phyloP scores from a whole-genome alignment of 768 basidiomycete species.

The Termitomyces sp. region DNA sequence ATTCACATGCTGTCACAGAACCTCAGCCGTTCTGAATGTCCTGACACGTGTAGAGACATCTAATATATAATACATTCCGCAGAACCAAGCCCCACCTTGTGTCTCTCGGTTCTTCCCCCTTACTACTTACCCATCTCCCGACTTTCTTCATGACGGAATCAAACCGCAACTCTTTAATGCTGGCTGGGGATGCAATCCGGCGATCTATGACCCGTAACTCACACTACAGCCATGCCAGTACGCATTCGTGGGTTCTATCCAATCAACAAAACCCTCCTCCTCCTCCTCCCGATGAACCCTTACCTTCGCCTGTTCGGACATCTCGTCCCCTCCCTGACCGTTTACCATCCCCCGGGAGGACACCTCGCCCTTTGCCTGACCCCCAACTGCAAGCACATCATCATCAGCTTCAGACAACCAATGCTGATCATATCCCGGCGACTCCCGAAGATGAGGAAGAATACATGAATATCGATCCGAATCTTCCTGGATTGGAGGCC shows the following conservation, averaged over 20 bases:
- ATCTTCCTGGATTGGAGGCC: constrained; percentile 11
- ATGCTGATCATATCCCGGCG: constrained; percentile 8
- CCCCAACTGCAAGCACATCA: constrained; percentile 17
- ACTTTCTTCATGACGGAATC: constrained; percentile 8
- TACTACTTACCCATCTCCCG: not conserved
- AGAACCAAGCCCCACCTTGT: not conserved
- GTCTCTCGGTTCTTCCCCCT: not conserved
- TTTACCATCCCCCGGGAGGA: constrained; percentile 20
- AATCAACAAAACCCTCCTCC: constrained; percentile 28
- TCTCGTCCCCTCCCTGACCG: constrained; percentile 29
- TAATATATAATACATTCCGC: not conserved
- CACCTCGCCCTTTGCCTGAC: constrained; percentile 27
- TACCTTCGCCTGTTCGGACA: constrained; percentile 20
- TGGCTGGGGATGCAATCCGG: constrained; percentile 9
- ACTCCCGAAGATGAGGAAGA: constrained; percentile 25
- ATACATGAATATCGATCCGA: constrained; percentile 22
- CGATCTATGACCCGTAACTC: constrained; percentile 17
- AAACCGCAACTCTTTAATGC: constrained; percentile 14
- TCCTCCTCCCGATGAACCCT: constrained; percentile 19
- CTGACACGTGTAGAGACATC: not conserved
- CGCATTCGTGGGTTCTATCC: constrained; percentile 33
- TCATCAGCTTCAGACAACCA: constrained; percentile 12
- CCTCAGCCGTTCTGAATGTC: not conserved
- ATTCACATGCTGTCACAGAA: not conserved
- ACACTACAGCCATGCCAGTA: constrained; percentile 22